A percentile compares a stretch with the other conserved stretches of the same genome.
Conservation (phyloP, 169 alveolate species). For the Cystoisospora suis region DNA sequence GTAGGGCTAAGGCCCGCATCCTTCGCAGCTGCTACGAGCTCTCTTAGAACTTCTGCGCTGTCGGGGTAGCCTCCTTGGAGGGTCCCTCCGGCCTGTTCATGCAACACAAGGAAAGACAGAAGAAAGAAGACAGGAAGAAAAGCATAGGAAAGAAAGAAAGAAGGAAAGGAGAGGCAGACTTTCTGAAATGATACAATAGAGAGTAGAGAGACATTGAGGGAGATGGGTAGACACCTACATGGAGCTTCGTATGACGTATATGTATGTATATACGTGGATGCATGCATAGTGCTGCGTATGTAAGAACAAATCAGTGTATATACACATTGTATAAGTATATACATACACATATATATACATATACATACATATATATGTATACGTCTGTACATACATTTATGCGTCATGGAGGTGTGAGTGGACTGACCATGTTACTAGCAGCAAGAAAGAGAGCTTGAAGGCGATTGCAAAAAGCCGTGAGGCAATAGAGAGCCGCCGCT, state of each 20-base stretch:
- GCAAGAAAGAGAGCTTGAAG: constrained; percentile 44
- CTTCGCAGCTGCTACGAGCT: constrained; percentile 40
- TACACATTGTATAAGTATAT: background rate
- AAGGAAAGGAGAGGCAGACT: no score
- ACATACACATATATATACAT: background rate
- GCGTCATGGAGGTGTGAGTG: background rate
- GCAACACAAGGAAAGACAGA: background rate
- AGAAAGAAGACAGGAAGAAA: background rate
- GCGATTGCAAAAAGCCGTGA: constrained; percentile 64
- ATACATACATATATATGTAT: background rate
- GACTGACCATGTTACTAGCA: constrained; percentile 61
- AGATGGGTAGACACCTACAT: no score
- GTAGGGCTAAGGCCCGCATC: constrained; percentile 47
- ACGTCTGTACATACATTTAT: background rate
- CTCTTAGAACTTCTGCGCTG: constrained; percentile 4
- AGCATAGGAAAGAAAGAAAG: background rate
- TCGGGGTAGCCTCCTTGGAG: constrained; percentile 34
- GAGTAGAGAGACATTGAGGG: no score
- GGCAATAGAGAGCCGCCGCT: constrained; percentile 43
- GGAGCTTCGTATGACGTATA: no score
- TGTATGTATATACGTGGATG: no score
- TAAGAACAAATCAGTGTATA: no score
- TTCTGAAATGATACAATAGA: no score
- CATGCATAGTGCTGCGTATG: no score
- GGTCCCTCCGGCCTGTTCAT: constrained; percentile 55